These are phyloP conservation scores for Candida quercuum DNA, from an alignment of 805 yeast species.

Conservation along the genomic window DNA sequence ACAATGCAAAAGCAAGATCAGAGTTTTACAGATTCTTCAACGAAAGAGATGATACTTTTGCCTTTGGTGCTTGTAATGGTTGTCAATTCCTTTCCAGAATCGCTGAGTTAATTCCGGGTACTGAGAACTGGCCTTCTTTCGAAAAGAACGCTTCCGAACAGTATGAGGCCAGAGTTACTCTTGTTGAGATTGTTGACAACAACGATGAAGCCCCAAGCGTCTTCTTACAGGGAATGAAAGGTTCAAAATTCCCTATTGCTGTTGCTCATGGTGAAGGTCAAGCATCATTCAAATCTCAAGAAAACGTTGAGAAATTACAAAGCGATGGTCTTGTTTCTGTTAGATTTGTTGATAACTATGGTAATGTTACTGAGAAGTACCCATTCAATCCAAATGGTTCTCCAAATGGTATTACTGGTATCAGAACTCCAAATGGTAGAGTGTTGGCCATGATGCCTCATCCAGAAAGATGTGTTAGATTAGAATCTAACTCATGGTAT, in stretches of 20 bases:
- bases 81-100: conserved; percentile 93
- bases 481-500: conserved; percentile 88
- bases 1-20: conserved; percentile 67
- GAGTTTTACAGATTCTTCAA: conserved; percentile 81
- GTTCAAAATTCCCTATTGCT: conserved; percentile 92
- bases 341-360: conserved; percentile 88
- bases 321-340: conserved; percentile 54
- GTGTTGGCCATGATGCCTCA: conserved; percentile 99
- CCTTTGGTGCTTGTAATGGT: conserved; percentile 98
- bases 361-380: conserved; percentile 71
- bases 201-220: conserved; percentile 45
- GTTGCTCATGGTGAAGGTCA: conserved; percentile 99
- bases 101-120: conserved; percentile 84
- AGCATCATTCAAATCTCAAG: conserved; percentile 57
- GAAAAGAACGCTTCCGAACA: conserved; percentile 91
- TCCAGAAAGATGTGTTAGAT: conserved; percentile 90
- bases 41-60: conserved; percentile 86
- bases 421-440: conserved; percentile 85
- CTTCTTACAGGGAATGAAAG: conserved; percentile 85
- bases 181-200: conserved; percentile 72
- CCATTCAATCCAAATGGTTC: conserved; percentile 98
- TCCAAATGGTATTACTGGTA: conserved; percentile 88
- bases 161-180: conserved; percentile 90
- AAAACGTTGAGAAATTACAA: conserved; percentile 43
- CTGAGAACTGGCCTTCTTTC: conserved; percentile 93